Base-by-base conservation (phyloP, 2,329 filamentous ascomycete genomes). In the Colletotrichum brevisporum region DNA sequence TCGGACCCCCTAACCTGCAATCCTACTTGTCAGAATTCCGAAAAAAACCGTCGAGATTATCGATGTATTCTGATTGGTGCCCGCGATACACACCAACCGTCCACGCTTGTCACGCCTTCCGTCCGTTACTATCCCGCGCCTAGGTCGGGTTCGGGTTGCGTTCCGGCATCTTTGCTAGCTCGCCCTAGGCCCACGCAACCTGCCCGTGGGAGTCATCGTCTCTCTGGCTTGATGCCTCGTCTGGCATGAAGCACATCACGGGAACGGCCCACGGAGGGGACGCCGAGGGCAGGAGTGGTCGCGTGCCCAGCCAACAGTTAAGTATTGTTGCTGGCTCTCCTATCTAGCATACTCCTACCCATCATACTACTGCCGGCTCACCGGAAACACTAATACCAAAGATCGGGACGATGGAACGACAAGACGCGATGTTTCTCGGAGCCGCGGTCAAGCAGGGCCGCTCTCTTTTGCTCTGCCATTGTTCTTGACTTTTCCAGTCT, bases 51-150 rank as follows among this genome's bases (percentile, higher is more conserved):
- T 24, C 18, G n/a, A 21, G 27, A 18, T 62, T 45, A 24, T 16
- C 24, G 6, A 21, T 31, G 9, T 43, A 39, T 59, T 43, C 47
- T 59, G 27, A 59, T 68, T 68, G 60, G 60, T 53, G 60, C 65
- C 65, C 65, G 54, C 54, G 36, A 59, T 39, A 24, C 26, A 24
- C 27, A 12, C 47, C 48, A 26, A 24, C 60, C 12, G 21, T 16
- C 15, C 21, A 16, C 16, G 13, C 21, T 31, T 18, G 48, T 51
- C 36, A 41, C 12, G 31, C 43, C 57, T 27, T 39, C 5, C 8
- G 5, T 52, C 31, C 31, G 31, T 36, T 10, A 36, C 1, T 36
- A 36, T 36, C 18, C 31, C 43, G 43, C 24, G 16, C 56, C 43
- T 24, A 26, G 6, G 4, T 41, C 50, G 27, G 18, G 3, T 24